Evolutionary conservation across 805 yeast species (phyloP), one percentile per base, ranked within the genome.

Genomic region (Candida railenensis): DNA sequence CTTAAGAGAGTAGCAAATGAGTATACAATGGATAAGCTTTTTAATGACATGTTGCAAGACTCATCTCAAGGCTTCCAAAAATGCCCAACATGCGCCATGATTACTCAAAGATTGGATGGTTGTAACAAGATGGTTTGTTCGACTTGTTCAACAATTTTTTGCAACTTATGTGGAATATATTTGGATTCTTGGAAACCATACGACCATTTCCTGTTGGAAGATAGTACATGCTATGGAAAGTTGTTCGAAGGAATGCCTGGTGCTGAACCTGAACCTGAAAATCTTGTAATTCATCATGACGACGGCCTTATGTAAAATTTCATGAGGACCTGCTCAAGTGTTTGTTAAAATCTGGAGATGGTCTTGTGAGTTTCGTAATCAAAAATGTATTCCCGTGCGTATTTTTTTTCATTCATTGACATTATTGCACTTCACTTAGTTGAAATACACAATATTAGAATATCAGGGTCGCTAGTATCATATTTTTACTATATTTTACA

Each of bases 41-140:
- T 82, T 53, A 68, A 73, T 36, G 66, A 71, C 32, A 62, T 80
- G 43, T 57, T 82, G 9, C 54, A 52, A 11, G 68, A 71, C 8
- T 72, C 68, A n/a, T 67, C 66, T 2, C 66, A 71, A 1, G 73
- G 72, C 25, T 61, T 77, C 44, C 70, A 67, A 18, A 59, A 68
- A 44, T 83, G 87, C 51, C 87, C 88, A 0, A 58, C 61, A 3
- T 83, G 87, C 54, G 58, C 61, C 14, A 54, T 73, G 2, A 73
- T 73, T 4, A 74, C 80, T 4, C 80, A 80, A 48, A 72, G 80
- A 47, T 64, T 74, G 20, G 86, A 81, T 52, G 89, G 87, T 3
- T 83, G 87, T 58, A 82, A 82, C 54, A 81, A 79, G 54, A 81
- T 83, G 83, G 69, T 67, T 34, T 82, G 89, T 54, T 51, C 68